Evolutionary conservation across 768 basidiomycete genomes (phyloP).

Genomic region (Gautieria morchelliformis): DNA sequence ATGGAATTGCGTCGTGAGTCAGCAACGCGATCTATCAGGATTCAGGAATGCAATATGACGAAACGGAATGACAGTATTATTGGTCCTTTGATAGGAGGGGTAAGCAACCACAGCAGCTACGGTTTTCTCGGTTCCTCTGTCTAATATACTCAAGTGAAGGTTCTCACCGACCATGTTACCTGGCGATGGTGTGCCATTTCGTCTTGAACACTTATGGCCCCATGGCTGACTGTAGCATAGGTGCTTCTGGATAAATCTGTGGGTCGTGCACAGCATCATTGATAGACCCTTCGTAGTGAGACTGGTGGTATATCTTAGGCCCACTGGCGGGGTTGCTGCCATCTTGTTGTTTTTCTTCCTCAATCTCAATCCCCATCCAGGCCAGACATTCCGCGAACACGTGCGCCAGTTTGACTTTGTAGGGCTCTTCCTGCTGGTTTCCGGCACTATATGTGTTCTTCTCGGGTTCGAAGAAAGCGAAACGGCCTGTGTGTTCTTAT

Average conservation of each 20-base stretch:
- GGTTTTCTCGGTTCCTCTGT: neutral
- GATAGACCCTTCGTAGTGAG: neutral
- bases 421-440: constrained; percentile 53
- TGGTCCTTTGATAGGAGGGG: constrained; percentile 34
- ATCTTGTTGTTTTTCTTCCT: constrained; percentile 61
- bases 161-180: constrained; percentile 24
- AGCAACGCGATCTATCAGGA: neutral
- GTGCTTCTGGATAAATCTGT: neutral
- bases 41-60: neutral
- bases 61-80: constrained; percentile 20
- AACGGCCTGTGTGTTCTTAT: constrained; percentile 43
- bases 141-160: constrained; percentile 11
- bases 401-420: constrained; percentile 61
- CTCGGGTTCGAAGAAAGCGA: constrained; percentile 69
- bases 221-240: constrained; percentile 10
- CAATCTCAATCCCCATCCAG: constrained; percentile 67
- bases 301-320: constrained; percentile 31
- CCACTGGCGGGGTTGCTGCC: constrained; percentile 61
- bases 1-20: constrained; percentile 28
- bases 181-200: constrained; percentile 31
- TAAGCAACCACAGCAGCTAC: constrained; percentile 10
- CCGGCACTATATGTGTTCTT: constrained; percentile 56
- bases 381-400: constrained; percentile 48
- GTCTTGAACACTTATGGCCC: neutral
- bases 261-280: constrained; percentile 9